phyloP scores from a whole-genome alignment of 2,329 filamentous ascomycete species.

The Parastagonospora avenae region DNA sequence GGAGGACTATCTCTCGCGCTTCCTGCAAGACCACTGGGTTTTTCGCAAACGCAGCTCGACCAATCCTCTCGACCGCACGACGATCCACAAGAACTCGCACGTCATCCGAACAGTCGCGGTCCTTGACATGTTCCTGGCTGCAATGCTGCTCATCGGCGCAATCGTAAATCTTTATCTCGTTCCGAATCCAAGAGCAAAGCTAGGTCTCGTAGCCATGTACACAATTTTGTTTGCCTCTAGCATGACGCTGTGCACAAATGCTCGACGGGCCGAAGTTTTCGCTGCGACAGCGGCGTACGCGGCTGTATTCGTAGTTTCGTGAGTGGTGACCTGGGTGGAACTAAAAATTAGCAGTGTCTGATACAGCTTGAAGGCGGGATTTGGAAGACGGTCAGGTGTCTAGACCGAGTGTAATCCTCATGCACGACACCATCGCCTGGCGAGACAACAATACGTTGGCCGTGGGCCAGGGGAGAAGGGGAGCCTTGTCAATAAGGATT shows the following conservation, averaged over 20 bases:
- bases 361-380: slow-evolving; percentile 7
- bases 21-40: slow-evolving; percentile 17
- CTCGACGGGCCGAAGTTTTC: slow-evolving; percentile 23
- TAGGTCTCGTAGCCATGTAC: slow-evolving; percentile 24
- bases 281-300: slow-evolving; percentile 4
- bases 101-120: slow-evolving; percentile 11
- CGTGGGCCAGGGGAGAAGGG: no score
- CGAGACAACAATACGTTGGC: no score
- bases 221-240: slow-evolving; percentile 29
- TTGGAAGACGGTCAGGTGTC: slow-evolving; percentile 4
- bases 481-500: no score
- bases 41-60: slow-evolving; percentile 3
- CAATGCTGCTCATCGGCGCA: slow-evolving; percentile 26
- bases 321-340: slow-evolving; percentile 1
- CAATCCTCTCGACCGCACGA: slow-evolving; percentile 10
- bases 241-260: slow-evolving; percentile 23
- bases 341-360: slow-evolving; percentile 6
- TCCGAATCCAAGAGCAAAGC: slow-evolving; percentile 11
- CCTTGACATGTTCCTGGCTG: slow-evolving; percentile 14
- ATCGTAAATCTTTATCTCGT: slow-evolving; percentile 26
- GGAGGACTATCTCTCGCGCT: slow-evolving; percentile 14
- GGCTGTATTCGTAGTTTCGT: slow-evolving; percentile 6
- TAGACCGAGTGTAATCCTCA: background rate
- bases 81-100: slow-evolving; percentile 10
- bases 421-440: no score